Base-by-base conservation (phyloP, 495 filamentous ascomycete species). In the Penicillium steckii region DNA sequence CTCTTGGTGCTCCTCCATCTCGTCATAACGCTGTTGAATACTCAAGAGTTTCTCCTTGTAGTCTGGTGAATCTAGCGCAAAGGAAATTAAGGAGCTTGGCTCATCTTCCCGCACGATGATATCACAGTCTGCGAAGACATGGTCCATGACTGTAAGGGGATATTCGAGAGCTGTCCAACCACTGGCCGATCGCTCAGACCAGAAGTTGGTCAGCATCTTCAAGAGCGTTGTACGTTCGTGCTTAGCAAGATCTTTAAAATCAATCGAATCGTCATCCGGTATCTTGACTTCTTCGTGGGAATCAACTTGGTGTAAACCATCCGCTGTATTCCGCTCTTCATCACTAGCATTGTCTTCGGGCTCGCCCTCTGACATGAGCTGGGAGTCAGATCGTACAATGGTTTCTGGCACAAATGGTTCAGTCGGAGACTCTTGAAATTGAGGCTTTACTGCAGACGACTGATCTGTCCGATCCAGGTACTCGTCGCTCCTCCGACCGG, bases 41-140 rank as follows among this genome's bases (percentile, higher is more conserved):
- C 74, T 80, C 8, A 80, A 72, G 18, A 97, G 73, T 60, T 96
- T 96, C 33, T 77, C 77, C 47, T 82, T 82, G 65, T 99, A 99
- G 58, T 96, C 89, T 41, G 82, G 78, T 1, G 88, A 93, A 50
- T 86, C 87, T 38, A 99, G 73, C 3, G 92, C 90, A 68, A 97
- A 93, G 1, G 94, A 92, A 40, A 99, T 90, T 22, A 99, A 75
- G 4, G 94, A 97, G 68, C 91, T 96, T 3, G 94, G 95, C 68
- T 99, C 94, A 65, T 97, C 94, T 63, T 99, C 94, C 9, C 91
- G 85, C 48, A 99, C 90, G 48, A 99, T 94, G 46, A 99, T 88
- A 69, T 97, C 90, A n/a, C 90, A 95, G 70, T 99, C 95, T 23
- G 89, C 89, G 65, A 96, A 97, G 38, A 97, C 89, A 65, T 99